Evolutionary conservation across 192 early-diverging fungal species (phyloP).

Genomic region (Mortierella claussenii): DNA sequence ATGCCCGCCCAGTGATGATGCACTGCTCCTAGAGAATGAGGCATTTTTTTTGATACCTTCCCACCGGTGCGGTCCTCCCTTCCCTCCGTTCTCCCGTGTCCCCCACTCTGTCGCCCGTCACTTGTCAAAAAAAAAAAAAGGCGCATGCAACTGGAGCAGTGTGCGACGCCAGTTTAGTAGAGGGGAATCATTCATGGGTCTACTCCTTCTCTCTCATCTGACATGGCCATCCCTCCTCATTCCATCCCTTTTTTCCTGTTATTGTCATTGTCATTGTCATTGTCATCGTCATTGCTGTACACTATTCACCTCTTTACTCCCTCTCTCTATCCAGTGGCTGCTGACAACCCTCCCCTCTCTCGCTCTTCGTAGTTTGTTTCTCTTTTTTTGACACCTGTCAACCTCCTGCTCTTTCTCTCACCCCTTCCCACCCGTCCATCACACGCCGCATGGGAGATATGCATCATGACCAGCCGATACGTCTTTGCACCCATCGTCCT

Average conservation of each 20-base stretch:
- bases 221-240: not conserved
- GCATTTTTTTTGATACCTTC: slow-evolving; percentile 14
- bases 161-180: not conserved
- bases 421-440: not conserved
- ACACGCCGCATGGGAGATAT: not conserved
- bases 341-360: not conserved
- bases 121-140: not conserved
- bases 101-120: not conserved
- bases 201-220: not conserved
- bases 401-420: not conserved
- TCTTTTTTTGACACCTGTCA: not conserved
- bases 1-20: too few species aligned
- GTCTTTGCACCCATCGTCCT: slow-evolving; percentile 31
- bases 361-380: not conserved
- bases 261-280: not conserved
- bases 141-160: too few species aligned
- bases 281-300: not conserved
- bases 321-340: not conserved
- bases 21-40: too few species aligned
- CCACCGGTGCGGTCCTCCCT: slow-evolving; percentile 4
- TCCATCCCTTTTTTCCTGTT: not conserved
- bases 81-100: not conserved
- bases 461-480: slow-evolving; percentile 19
- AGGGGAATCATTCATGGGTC: too few species aligned
- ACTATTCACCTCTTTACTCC: not conserved